These are phyloP conservation scores for Petunia hybrid DNA, from an alignment of 305 asterid genomes.

Conservation along the genomic window DNA sequence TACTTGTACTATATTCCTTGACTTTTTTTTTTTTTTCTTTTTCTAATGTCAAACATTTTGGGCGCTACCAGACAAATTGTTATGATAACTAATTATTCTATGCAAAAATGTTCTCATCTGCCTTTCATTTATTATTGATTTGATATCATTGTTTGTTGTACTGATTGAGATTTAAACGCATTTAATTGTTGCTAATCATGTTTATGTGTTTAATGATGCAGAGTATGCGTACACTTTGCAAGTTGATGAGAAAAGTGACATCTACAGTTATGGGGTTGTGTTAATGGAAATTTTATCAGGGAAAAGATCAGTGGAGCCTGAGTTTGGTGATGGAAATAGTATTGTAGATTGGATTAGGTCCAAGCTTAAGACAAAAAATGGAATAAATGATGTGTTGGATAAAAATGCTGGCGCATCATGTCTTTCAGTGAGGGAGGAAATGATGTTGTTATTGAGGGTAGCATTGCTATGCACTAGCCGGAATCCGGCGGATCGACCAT, in stretches of 20 bases:
- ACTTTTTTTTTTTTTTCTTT: slow-evolving; percentile 16
- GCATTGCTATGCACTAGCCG: slow-evolving; percentile 83
- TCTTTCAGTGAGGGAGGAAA: slow-evolving; percentile 78
- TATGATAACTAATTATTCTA: not conserved
- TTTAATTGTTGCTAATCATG: not conserved
- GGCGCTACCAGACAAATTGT: not conserved
- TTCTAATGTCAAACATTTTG: slow-evolving; percentile 34
- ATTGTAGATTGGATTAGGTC: slow-evolving; percentile 87
- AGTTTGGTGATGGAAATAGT: slow-evolving; percentile 88
- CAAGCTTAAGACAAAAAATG: slow-evolving; percentile 57
- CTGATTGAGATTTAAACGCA: not conserved
- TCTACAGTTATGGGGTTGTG: slow-evolving; percentile 91
- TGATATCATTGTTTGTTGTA: not conserved
- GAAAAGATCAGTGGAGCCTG: slow-evolving; percentile 70
- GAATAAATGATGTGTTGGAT: slow-evolving; percentile 59
- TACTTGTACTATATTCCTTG: slow-evolving; percentile 30
- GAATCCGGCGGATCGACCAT: slow-evolving; percentile 86
- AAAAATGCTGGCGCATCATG: slow-evolving; percentile 71
- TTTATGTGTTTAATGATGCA: slow-evolving; percentile 37
- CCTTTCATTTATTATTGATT: not conserved
- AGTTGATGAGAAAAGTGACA: slow-evolving; percentile 94
- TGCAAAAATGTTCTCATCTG: not conserved
- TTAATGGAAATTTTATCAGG: slow-evolving; percentile 81
- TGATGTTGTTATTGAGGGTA: slow-evolving; percentile 75
- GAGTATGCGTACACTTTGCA: slow-evolving; percentile 91